Evolutionary conservation across 768 basidiomycete species (phyloP).

Genomic region (Termitomyces sp.): DNA sequence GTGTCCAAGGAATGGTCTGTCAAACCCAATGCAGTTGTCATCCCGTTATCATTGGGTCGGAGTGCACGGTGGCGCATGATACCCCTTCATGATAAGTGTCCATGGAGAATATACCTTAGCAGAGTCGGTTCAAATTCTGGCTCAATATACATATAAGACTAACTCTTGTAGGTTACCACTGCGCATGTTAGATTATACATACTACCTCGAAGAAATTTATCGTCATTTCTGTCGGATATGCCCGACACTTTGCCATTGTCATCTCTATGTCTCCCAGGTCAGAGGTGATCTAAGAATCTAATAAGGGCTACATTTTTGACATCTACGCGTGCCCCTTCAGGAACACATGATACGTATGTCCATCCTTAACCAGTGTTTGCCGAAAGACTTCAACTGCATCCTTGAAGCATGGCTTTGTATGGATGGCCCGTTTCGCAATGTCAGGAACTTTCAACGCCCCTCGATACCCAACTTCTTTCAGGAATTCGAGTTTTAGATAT

Average conservation of each 20-base stretch:
- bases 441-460: constrained; percentile 58
- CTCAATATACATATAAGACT: neutral
- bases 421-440: constrained; percentile 88
- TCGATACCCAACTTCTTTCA: constrained; percentile 62
- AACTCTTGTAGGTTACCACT: constrained; percentile 35
- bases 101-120: constrained; percentile 55
- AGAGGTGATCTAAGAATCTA: constrained; percentile 15
- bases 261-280: constrained; percentile 74
- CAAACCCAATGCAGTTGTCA: constrained; percentile 19
- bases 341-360: constrained; percentile 68
- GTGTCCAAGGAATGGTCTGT: constrained; percentile 16
- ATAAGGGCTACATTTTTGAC: neutral
- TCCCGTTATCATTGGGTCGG: constrained; percentile 24
- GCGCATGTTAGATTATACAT: constrained; percentile 46
- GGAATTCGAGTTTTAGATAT: constrained; percentile 84
- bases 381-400: neutral
- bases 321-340: constrained; percentile 20
- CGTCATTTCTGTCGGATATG: constrained; percentile 52
- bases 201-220: constrained; percentile 52
- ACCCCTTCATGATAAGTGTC: constrained; percentile 35
- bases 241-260: constrained; percentile 68
- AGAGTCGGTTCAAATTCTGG: constrained; percentile 34
- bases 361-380: neutral
- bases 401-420: constrained; percentile 69
- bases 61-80: constrained; percentile 44